Conservation (phyloP, 2,329 filamentous ascomycete genomes). For the Arthrinium phaeospermum region DNA sequence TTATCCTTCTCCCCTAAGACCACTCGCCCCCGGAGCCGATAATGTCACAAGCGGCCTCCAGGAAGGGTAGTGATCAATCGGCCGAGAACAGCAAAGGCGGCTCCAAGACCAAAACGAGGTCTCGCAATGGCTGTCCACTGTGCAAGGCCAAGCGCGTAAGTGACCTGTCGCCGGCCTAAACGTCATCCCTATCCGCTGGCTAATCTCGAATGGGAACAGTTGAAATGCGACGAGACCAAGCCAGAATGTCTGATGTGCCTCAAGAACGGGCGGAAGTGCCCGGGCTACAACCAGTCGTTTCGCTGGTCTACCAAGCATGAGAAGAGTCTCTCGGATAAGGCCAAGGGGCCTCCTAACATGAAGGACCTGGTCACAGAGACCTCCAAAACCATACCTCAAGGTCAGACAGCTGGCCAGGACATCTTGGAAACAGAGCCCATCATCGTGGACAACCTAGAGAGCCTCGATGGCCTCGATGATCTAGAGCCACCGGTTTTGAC, state of each 20-base stretch:
- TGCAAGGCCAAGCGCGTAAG: conserved; percentile 39
- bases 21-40: neutral
- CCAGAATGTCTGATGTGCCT: conserved; percentile 38
- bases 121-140: conserved; percentile 38
- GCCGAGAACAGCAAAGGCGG: conserved; percentile 19
- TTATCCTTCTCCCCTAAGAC: neutral
- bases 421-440: neutral
- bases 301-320: conserved; percentile 51
- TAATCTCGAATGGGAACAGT: conserved; percentile 23
- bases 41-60: conserved; percentile 21
- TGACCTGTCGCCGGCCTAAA: neutral
- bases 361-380: conserved; percentile 23
- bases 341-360: conserved; percentile 23
- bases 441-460: neutral
- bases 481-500: neutral
- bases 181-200: neutral
- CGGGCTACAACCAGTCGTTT: conserved; percentile 40
- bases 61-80: conserved; percentile 19
- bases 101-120: conserved; percentile 32
- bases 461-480: neutral
- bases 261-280: conserved; percentile 37
- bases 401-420: neutral
- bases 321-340: conserved; percentile 26
- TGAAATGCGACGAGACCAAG: conserved; percentile 41
- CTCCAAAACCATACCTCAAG: conserved; percentile 19